Base-by-base conservation (phyloP, 2,329 filamentous ascomycete genomes). In the Aspergillus brasiliensis region DNA sequence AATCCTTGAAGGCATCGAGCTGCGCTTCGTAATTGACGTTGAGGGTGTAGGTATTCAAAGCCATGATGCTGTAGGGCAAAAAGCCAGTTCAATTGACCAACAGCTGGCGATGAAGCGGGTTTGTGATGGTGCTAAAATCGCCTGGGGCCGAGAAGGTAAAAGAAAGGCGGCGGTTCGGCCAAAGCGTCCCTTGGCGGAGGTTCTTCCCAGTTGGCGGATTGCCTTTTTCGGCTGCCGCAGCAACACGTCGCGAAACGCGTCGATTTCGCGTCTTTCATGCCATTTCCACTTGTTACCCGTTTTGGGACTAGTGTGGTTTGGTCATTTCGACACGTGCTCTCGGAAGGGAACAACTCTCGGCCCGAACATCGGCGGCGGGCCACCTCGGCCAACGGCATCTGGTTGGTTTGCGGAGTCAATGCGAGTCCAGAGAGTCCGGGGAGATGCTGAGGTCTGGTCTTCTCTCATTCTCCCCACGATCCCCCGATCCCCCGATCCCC, bases 11-110 rank as follows among this genome's bases (percentile, higher is more conserved):
- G 53, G 90, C 73, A 56, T 75, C 78, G 79, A 95, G 87, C 78
- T 99, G 95, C 71, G 88, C 87, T 71, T 88, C 86, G 80, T 99
- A 99, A 76, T 96, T 89, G 70, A 97, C 92, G 54, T 90, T 86
- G 68, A 88, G 84, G 73, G 85, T 88, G 77, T 89, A 90, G 66
- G 90, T 88, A 72, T 92, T 86, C 73, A 97, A 90, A 84, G 92
- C 90, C 94, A 97, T 97, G 61, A 69, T 80, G 78, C 69, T 69
- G 65, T 62, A 59, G 65, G 52, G 52, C 56, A 51, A 53, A 56
- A 52, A 58, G 48, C 66, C 63, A 59, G 61, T 34, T 59, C 65
- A 63, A 66, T 65, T 65, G 65, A 57, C 53, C 56, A 23, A 55
- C 58, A 53, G 54, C 63, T 63, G 58, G 62, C 62, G 62, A 63